Base-by-base conservation (phyloP, 345 rosid genomes). In the Citrus australasica region DNA sequence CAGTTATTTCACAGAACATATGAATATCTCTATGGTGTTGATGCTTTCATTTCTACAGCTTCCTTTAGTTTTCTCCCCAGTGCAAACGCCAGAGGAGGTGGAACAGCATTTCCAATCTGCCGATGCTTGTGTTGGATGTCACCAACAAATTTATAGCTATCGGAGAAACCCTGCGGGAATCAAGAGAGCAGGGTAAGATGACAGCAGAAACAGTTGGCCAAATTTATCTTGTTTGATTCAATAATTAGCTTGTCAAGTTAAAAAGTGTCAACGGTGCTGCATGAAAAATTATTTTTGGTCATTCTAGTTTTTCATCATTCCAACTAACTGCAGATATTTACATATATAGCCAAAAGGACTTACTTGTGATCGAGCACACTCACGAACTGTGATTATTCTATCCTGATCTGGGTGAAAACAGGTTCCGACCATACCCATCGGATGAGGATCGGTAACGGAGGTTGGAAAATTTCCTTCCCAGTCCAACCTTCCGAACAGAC, bases 381-480 rank as follows among this genome's bases (percentile, higher is more conserved):
- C 98, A 24, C 97, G 98, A 67, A 95, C 97, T 0, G 96, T 89
- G 55, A 93, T 72, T 17, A 95, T 93, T 55, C 99, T 81, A 73
- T 93, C 97, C 83, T 93, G 98, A 1, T 92, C 97, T 2, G 99
- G 98, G 78, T 93, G 97, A 74, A 95, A 93, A 53, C 99, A 95
- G 90, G 92, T 87, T 60, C 99, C 98, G n/a, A 95, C 98, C 83
- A 89, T 93, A 30, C 99, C 98, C 93, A 89, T 92, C 6, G 98
- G 98, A 76, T 92, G 93, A 81, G 98, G 98, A 74, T 93, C 94
- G 1, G 96, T 95, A 48, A 92, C 74, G 0, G 97, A 95, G 62
- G 98, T 95, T 1, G 97, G 98, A 76, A 95, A 95, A 76, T 95
- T 93, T 3, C 98, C 98, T 78, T 92, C 87, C 98, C 98, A 95